Evolutionary conservation across 305 asterid genomes (phyloP).

Genomic region (Fraxinus paxiana): DNA sequence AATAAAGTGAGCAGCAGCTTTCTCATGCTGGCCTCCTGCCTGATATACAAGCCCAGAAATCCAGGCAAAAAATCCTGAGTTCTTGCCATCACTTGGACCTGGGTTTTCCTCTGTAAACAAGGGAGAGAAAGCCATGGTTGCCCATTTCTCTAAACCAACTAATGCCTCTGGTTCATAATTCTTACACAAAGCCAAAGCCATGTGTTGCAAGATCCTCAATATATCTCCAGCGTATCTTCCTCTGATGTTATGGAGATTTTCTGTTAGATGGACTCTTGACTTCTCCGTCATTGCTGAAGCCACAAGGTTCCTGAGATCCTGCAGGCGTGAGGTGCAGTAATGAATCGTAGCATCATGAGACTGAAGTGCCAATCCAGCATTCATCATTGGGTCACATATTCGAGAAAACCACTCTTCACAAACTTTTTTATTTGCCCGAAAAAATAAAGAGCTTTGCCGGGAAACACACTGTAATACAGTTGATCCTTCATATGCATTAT

Average conservation of each 20-base stretch:
- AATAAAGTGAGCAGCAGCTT: constrained; percentile 91
- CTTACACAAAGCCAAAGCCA: constrained; percentile 78
- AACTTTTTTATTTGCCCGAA: constrained; percentile 94
- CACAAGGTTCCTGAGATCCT: constrained; percentile 60
- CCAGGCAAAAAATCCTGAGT: constrained; percentile 70
- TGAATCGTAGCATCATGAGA: constrained; percentile 85
- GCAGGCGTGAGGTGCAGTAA: constrained; percentile 67
- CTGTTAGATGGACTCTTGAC: constrained; percentile 63
- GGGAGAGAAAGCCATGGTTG: constrained; percentile 60
- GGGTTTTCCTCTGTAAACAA: constrained; percentile 63
- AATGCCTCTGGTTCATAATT: constrained; percentile 74
- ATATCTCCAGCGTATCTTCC: constrained; percentile 70
- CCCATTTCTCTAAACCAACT: constrained; percentile 88
- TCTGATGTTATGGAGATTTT: constrained; percentile 56
- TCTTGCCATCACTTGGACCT: constrained; percentile 39
- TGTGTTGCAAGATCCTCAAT: constrained; percentile 53
- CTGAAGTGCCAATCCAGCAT: constrained; percentile 91
- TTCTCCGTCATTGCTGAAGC: constrained; percentile 61
- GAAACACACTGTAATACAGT: constrained; percentile 73
- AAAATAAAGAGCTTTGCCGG: constrained; percentile 76
- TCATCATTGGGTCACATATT: constrained; percentile 98
- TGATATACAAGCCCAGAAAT: constrained; percentile 87
- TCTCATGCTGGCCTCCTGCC: constrained; percentile 90
- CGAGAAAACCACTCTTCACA: constrained; percentile 99
- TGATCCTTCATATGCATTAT: constrained; percentile 98